Evolutionary conservation across 106 monocot species (phyloP).

Genomic region (Xerophyta viscosa): DNA sequence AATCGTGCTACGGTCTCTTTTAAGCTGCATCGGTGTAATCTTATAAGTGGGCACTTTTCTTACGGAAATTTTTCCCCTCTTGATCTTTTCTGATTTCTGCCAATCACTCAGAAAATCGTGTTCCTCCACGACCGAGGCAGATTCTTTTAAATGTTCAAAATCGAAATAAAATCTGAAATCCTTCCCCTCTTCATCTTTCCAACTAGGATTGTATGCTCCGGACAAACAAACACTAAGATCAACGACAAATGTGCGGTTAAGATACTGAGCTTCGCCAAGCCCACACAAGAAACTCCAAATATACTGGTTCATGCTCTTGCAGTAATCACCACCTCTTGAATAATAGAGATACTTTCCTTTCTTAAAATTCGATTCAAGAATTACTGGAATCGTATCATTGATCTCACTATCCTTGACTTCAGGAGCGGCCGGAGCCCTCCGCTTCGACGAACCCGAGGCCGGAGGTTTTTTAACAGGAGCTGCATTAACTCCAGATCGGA

Average conservation of each 20-base stretch:
- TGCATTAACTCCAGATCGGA: slow-evolving; percentile 57
- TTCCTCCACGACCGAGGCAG: slow-evolving; percentile 63
- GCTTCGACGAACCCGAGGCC: not conserved
- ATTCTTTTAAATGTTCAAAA: slow-evolving; percentile 80
- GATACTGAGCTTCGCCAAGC: slow-evolving; percentile 32
- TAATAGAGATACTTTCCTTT: slow-evolving; percentile 66
- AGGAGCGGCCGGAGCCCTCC: not conserved
- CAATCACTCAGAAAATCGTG: slow-evolving; percentile 59
- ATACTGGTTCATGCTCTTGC: slow-evolving; percentile 51
- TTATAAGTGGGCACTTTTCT: slow-evolving; percentile 68
- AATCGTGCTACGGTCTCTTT: slow-evolving; percentile 56
- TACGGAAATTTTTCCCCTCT: slow-evolving; percentile 23
- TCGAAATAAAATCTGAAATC: slow-evolving; percentile 58
- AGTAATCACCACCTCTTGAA: slow-evolving; percentile 55
- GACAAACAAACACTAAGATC: slow-evolving; percentile 31
- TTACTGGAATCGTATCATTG: slow-evolving; percentile 62
- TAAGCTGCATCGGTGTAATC: slow-evolving; percentile 70
- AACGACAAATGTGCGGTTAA: slow-evolving; percentile 46
- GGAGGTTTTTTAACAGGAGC: slow-evolving; percentile 2
- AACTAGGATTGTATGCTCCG: slow-evolving; percentile 15
- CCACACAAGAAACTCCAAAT: slow-evolving; percentile 51
- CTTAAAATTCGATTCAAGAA: slow-evolving; percentile 53
- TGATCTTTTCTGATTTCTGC: slow-evolving; percentile 42
- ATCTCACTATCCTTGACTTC: slow-evolving; percentile 35
- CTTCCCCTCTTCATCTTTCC: slow-evolving; percentile 31